A percentile compares a stretch with the other conserved stretches of the same genome.
phyloP scores from a whole-genome alignment of 1,284 basidiomycete genomes.

The Microbotryomycetes sp. region DNA sequence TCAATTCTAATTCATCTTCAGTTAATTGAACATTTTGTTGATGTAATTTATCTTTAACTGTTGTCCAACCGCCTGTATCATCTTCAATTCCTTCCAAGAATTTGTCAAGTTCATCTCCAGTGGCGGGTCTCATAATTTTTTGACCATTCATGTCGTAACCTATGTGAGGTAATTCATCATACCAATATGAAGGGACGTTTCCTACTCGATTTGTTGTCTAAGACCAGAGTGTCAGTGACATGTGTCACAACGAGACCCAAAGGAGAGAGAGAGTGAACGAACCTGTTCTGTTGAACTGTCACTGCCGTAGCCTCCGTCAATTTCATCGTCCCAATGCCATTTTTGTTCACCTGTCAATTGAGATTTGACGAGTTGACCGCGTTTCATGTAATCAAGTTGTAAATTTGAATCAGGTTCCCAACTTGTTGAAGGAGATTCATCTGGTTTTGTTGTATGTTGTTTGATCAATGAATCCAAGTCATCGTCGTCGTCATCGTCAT shows the following conservation, averaged over 20 bases:
- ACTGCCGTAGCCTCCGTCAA: conserved; percentile 92
- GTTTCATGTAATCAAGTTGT: conserved; percentile 42
- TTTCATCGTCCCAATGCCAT: conserved; percentile 78
- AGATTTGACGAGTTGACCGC: conserved; percentile 52
- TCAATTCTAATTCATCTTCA: conserved; percentile 89
- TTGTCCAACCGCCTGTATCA: conserved; percentile 76
- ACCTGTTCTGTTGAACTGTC: conserved; percentile 97
- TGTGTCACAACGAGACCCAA: conserved; percentile 9
- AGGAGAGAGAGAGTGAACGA: conserved; percentile 43
- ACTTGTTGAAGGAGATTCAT: conserved; percentile 39
- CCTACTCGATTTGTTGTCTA: conserved; percentile 91
- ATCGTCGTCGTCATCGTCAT: conserved; percentile 29
- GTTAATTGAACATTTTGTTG: conserved; percentile 83
- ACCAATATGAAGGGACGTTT: conserved; percentile 95
- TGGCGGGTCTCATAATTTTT: conserved; percentile 86
- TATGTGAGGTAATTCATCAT: conserved; percentile 98
- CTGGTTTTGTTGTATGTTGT: conserved; percentile 42
- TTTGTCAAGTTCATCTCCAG: conserved; percentile 94
- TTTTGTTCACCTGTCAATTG: conserved; percentile 81
- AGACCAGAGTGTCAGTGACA: neutral
- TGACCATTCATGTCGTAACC: conserved; percentile 95
- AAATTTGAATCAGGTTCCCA: conserved; percentile 37
- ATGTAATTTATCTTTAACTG: conserved; percentile 82
- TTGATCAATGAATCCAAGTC: conserved; percentile 33
- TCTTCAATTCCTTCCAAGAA: conserved; percentile 93